Base-by-base conservation (phyloP, 495 filamentous ascomycete species). In the Gamarada debralockiae region DNA sequence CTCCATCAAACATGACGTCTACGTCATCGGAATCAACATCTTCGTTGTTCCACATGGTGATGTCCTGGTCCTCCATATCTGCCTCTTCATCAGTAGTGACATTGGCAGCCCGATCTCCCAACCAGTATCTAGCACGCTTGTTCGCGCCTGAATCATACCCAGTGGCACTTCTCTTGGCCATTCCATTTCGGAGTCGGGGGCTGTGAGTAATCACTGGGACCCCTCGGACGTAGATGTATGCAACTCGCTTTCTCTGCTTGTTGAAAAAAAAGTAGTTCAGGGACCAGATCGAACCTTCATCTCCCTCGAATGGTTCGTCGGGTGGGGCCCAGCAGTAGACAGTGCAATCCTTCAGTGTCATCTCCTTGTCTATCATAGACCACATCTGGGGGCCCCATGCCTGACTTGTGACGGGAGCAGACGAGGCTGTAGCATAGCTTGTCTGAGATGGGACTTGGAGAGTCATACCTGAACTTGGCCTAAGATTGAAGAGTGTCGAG, bases 231-330 rank as follows among this genome's bases (percentile, higher is more conserved):
- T 96, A 93, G 27, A 98, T 70, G 66, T 97, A 97, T 60, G 89
- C 92, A 18, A 98, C 92, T n/a, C 93, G 80, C 73, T 97, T 98
- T 60, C 81, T 78, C 18, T 80, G 72, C 58, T 92, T 95, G 74
- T 93, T 96, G 79, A 96, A 97, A 69, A 97, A 95, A 74, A 98
- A 95, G 67, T 95, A 96, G 66, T 97, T 89, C 51, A 90, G 73
- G 56, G 88, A 92, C 95, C 95, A 98, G 36, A 97, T 89, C 3
- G 92, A 85, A 44, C 87, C 84, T 60, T 95, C 89, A 53, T 96
- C 93, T 21, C 89, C 90, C 52, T 90, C 89, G 52, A 92, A 92
- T 12, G 84, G 82, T 34, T 89, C 87, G 52, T 96, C 89, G 18
- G 86, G 80, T 0, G 93, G 93, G 22, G 84, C 77, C 69, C 95